Base-by-base conservation (phyloP, 305 asterid genomes). In the Rubia peregrina region DNA sequence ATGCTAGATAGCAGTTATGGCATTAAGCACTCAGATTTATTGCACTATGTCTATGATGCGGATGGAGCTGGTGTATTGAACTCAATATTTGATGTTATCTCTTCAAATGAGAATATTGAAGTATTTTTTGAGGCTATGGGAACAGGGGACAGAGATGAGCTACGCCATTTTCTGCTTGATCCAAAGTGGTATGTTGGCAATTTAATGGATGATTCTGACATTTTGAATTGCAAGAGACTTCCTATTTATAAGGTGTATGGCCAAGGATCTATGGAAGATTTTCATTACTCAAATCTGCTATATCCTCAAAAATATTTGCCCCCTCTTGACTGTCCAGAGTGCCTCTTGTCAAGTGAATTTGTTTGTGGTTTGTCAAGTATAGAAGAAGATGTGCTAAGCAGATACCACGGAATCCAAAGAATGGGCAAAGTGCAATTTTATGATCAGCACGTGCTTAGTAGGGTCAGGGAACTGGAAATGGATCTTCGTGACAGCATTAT, bases 171-270 rank as follows among this genome's bases (percentile, higher is more conserved):
- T 86, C 86, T 93, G 81, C 80, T 93, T 73, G 88, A 84, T 78
- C 95, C 96, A 19, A 78, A 80, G 79, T 93, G 98, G 98, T 91
- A 88, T 73, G 82, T 91, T 73, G 90, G 93, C 67, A 87, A 81
- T 70, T 67, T 76, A 71, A 82, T 89, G 89, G 92, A 84, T 81
- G 95, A 80, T 80, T 85, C 95, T 67, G 92, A 85, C 79, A 76
- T 93, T 70, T 85, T 79, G 84, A 88, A 83, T 80, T 84, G 98
- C 96, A 93, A 88, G 88, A 86, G 96, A 86, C 88, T 93, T 72
- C 96, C 93, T 68, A 83, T 93, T 71, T 93, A 85, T 81, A 86
- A 85, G 84, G 91, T 91, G 43, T 85, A 88, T 73, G 85, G 80
- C 81, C 85, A 79, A 72, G 91, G 83, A 73, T 80, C 87, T 79